Conservation (phyloP, 169 alveolate genomes). For the Eimeria sp. region DNA sequence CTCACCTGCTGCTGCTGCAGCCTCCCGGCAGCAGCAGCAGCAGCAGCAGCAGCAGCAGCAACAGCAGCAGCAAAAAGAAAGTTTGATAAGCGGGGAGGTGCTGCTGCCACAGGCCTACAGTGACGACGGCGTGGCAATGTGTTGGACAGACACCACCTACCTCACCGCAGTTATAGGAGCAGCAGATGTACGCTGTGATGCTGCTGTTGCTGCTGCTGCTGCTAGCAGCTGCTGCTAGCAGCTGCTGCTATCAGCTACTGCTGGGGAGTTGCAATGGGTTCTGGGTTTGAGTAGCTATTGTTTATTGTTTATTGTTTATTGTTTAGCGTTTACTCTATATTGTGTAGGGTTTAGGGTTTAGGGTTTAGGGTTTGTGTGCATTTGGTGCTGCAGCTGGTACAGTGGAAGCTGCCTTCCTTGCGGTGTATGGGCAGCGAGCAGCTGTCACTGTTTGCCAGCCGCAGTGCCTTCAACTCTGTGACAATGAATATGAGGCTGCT, state of each 20-base stretch:
- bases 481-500: conserved; percentile 55
- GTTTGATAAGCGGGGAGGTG: conserved; percentile 20
- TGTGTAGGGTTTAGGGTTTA: background rate
- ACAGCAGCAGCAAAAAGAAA: conserved; percentile 19
- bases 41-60: conserved; percentile 45
- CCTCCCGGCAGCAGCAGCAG: background rate
- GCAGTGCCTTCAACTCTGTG: conserved; percentile 63
- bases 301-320: too few species aligned
- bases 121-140: conserved; percentile 71
- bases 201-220: background rate
- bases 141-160: conserved; percentile 63
- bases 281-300: background rate
- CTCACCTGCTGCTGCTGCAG: background rate
- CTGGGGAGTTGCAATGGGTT: background rate
- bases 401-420: conserved; percentile 70
- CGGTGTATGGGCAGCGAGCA: conserved; percentile 77
- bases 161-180: conserved; percentile 64
- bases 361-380: background rate
- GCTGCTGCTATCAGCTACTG: background rate
- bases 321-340: too few species aligned
- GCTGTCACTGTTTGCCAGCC: conserved; percentile 49
- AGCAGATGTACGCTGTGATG: conserved; percentile 18
- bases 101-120: conserved; percentile 73
- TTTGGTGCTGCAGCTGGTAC: conserved; percentile 49
- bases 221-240: background rate